Conservation (phyloP, 2,329 filamentous ascomycete species). For the Apiospora rasikravindrae region DNA sequence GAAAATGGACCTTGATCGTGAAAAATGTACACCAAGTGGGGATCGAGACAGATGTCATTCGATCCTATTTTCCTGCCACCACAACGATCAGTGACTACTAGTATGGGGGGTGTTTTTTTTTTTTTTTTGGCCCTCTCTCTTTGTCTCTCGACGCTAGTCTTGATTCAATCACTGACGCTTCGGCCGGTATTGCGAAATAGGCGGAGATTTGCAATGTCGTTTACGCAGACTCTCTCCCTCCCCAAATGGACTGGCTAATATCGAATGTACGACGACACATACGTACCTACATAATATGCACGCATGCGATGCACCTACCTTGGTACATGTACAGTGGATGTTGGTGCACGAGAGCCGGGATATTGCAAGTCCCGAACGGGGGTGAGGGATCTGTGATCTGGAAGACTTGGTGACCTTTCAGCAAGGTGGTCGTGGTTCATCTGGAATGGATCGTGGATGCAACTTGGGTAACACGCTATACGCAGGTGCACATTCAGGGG, state of each 20-base stretch:
- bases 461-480: not conserved
- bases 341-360: slow-evolving; percentile 17
- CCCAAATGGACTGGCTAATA: not conserved
- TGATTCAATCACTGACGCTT: not conserved
- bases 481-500: not conserved
- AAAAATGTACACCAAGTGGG: slow-evolving; percentile 4
- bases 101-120: not conserved
- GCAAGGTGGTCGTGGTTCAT: slow-evolving; percentile 1
- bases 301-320: slow-evolving; percentile 6
- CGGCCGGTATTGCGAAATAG: not conserved
- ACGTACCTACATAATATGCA: not conserved
- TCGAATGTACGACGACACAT: not conserved
- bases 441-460: slow-evolving; percentile 3
- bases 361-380: slow-evolving; percentile 6
- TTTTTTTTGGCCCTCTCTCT: too few relatives aligned
- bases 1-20: slow-evolving; percentile 10
- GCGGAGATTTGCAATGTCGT: slow-evolving; percentile 16
- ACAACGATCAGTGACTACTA: slow-evolving; percentile 1
- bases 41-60: slow-evolving; percentile 12
- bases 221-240: not conserved
- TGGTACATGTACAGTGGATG: not conserved
- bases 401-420: slow-evolving; percentile 9
- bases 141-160: not conserved
- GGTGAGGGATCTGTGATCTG: slow-evolving; percentile 13
- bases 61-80: slow-evolving; percentile 15